Conservation (phyloP, 768 basidiomycete genomes). For the Tulasnella sp. region DNA sequence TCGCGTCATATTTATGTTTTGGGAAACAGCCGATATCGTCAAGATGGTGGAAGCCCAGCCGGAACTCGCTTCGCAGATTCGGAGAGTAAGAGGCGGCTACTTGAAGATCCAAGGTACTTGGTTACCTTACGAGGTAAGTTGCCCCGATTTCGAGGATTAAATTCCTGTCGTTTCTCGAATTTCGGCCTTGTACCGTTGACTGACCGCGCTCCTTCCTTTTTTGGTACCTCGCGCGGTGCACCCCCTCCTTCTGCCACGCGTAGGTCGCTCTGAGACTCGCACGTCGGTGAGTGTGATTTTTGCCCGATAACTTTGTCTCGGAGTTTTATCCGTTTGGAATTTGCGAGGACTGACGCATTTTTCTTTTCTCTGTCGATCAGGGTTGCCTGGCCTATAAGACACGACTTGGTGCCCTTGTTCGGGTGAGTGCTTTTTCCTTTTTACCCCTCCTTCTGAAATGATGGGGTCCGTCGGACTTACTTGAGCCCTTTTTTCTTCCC, state of each 20-base stretch:
- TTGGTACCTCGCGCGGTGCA: neutral
- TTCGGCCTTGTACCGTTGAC: neutral
- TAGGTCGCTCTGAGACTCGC: slow-evolving; percentile 76
- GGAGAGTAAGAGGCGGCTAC: slow-evolving; percentile 72
- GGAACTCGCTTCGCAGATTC: slow-evolving; percentile 74
- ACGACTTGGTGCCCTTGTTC: slow-evolving; percentile 82
- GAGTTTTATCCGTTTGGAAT: neutral
- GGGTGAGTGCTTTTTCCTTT: slow-evolving; percentile 51
- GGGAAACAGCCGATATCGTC: slow-evolving; percentile 72
- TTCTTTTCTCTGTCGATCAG: slow-evolving; percentile 42
- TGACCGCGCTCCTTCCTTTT: slow-evolving; percentile 19
- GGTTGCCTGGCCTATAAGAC: slow-evolving; percentile 83
- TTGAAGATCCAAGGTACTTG: slow-evolving; percentile 90
- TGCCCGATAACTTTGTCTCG: neutral
- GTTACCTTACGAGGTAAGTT: slow-evolving; percentile 67
- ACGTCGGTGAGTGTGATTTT: slow-evolving; percentile 56
- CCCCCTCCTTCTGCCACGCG: neutral
- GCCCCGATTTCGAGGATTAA: neutral
- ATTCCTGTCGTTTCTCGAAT: neutral
- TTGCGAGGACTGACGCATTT: neutral
- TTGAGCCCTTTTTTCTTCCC: neutral
- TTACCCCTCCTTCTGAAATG: neutral
- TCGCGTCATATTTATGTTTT: slow-evolving; percentile 10
- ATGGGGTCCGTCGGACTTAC: neutral
- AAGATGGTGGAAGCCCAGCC: slow-evolving; percentile 91